Evolutionary conservation across 1,284 basidiomycete species (phyloP), one percentile per base, ranked within the genome.

Genomic region (Ceratobasidium sp.): DNA sequence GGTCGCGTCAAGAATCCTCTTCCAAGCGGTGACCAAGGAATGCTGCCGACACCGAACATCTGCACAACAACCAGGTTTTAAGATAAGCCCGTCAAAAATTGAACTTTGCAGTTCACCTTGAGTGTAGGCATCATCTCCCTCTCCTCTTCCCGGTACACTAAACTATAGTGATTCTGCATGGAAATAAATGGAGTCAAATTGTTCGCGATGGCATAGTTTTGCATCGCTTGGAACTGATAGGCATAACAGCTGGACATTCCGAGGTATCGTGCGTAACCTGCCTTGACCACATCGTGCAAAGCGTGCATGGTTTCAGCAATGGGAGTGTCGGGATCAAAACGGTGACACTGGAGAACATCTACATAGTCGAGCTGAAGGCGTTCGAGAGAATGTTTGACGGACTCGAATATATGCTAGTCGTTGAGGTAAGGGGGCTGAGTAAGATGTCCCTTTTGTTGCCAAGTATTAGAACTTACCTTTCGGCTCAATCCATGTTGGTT

Each of bases 221-320:
- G 74, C 73, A 74, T 72, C 30, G 53, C 74, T 41, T 79, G 78
- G 78, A 84, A 74, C 55, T 72, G 73, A 26, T 41, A 73, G 14
- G 70, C 74, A 39, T 73, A 69, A 18, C 65, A 72, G 5, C 64
- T 73, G 45, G 75, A 77, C 82, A 82, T 83, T 74, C 83, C 84
- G 60, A 85, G 80, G 78, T 85, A 84, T 28, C 82, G 76, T 12
- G 79, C 83, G 58, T 79, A 79, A 32, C 83, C 83, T 0, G 75
- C 74, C 75, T 82, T 76, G 48, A 83, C 81, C 21, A 84, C 79
- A 67, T 84, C 82, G 75, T 45, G 43, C 43, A 45, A 45, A 45
- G 43, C 43, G 3, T 45, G 43, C 43, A 45, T 45, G 18, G 43
- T 81, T 75, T 80, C 80, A 61, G 81, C 79, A 65, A 83, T 81